Conservation (phyloP, 2,329 filamentous ascomycete species). For the Thelonectria blattea region DNA sequence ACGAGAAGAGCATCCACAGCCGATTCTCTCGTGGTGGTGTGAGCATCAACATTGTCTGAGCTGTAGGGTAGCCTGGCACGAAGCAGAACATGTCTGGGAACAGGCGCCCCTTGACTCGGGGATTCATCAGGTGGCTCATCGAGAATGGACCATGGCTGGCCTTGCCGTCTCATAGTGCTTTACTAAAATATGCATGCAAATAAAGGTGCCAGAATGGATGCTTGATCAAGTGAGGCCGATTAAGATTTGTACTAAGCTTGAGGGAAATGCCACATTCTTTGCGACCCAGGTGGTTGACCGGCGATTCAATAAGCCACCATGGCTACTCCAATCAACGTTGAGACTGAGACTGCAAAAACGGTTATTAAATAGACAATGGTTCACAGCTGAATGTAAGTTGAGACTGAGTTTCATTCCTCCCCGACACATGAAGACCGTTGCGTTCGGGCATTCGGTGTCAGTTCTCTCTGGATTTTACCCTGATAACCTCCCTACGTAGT, state of each 20-base stretch:
- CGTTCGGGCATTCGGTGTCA: neutral
- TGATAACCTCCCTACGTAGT: too few species aligned
- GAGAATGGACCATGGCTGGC: neutral
- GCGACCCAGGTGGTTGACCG: too few species aligned
- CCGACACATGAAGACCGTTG: neutral
- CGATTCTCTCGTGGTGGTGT: too few species aligned
- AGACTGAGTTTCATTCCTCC: neutral
- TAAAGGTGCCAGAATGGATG: neutral
- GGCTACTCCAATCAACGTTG: too few species aligned
- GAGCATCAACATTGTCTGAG: neutral
- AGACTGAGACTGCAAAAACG: neutral
- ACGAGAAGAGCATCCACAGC: too few species aligned
- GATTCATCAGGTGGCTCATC: neutral
- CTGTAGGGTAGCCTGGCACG: neutral
- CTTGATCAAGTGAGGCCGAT: too few species aligned
- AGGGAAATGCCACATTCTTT: neutral
- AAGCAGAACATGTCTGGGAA: too few species aligned
- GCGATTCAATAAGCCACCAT: too few species aligned
- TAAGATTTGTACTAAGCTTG: neutral
- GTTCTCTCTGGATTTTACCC: too few species aligned
- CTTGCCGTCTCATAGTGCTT: neutral
- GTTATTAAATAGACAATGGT: neutral
- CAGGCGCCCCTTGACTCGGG: neutral
- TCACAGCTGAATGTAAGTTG: neutral
- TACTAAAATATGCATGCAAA: neutral